Conservation (phyloP, 768 basidiomycete species). For the Sporobolomyces pararoseus region DNA sequence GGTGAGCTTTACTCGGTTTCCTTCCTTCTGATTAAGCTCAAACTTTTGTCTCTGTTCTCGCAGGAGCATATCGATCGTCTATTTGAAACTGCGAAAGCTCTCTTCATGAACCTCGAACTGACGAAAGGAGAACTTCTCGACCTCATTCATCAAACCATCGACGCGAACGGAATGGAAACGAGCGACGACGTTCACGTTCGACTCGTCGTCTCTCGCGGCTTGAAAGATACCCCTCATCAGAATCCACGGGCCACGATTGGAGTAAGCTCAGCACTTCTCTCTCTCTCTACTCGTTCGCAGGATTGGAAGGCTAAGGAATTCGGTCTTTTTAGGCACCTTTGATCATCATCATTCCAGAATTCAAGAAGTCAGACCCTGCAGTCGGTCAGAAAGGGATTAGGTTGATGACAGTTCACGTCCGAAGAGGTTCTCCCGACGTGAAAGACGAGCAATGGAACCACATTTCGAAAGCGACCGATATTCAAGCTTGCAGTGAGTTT, state of each 20-base stretch:
- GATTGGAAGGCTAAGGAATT: neutral
- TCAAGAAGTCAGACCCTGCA: slow-evolving; percentile 31
- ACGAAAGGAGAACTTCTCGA: slow-evolving; percentile 25
- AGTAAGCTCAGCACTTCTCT: neutral
- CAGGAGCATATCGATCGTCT: slow-evolving; percentile 23
- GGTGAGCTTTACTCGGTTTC: neutral
- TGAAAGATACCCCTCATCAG: slow-evolving; percentile 36
- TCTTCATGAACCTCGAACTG: slow-evolving; percentile 15
- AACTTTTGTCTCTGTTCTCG: neutral
- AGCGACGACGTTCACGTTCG: slow-evolving; percentile 25
- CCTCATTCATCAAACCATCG: slow-evolving; percentile 15
- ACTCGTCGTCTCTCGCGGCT: slow-evolving; percentile 32
- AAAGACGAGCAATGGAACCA: neutral
- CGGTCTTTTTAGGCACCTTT: slow-evolving; percentile 4
- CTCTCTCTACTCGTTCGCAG: neutral
- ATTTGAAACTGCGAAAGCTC: slow-evolving; percentile 25
- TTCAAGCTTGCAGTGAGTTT: slow-evolving; percentile 7
- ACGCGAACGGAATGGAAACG: slow-evolving; percentile 21
- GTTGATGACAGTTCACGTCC: slow-evolving; percentile 32
- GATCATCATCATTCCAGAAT: slow-evolving; percentile 35
- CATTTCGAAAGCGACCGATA: slow-evolving; percentile 1
- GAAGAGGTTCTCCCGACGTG: slow-evolving; percentile 7
- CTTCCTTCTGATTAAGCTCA: neutral
- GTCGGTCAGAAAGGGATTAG: slow-evolving; percentile 18
- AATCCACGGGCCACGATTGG: slow-evolving; percentile 32